These are phyloP conservation scores for Elongisporangium prolatum DNA, from an alignment of 352 stramenopile species.

Conservation along the genomic window DNA sequence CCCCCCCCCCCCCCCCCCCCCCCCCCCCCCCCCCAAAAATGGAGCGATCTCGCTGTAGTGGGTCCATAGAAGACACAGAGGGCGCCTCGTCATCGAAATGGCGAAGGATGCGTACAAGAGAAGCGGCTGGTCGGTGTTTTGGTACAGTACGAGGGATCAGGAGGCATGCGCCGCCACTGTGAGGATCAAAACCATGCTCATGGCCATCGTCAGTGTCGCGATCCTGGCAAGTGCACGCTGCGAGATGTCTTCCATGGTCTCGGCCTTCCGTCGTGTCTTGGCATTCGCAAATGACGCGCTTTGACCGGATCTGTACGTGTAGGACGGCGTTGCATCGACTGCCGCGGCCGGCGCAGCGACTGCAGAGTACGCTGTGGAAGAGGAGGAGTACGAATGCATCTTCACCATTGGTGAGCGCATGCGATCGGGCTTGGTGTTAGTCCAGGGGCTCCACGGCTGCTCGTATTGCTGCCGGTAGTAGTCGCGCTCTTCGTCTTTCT, in stretches of 20 bases:
- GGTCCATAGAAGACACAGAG: too few species aligned
- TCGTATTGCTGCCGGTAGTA: not conserved
- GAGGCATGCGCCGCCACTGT: slow-evolving; percentile 22
- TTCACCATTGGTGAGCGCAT: not conserved
- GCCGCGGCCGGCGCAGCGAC: not conserved
- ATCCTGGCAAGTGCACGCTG: slow-evolving; percentile 30
- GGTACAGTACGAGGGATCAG: slow-evolving; percentile 6
- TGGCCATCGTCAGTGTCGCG: slow-evolving; percentile 24
- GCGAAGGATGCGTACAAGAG: not conserved
- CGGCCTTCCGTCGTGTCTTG: slow-evolving; percentile 6
- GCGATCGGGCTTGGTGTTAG: not conserved
- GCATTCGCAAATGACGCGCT: not conserved
- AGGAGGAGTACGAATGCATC: not conserved
- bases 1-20: too few species aligned
- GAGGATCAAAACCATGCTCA: slow-evolving; percentile 27
- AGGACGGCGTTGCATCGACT: not conserved
- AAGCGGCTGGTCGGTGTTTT: not conserved
- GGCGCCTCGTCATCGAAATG: not conserved
- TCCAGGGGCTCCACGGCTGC: not conserved
- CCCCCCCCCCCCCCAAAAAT: too few species aligned
- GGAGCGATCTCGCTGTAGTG: too few species aligned
- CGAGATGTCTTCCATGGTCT: slow-evolving; percentile 24
- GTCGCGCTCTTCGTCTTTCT: not conserved
- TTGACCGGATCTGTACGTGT: not conserved
- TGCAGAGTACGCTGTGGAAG: not conserved